These are phyloP conservation scores for Ophiostoma quercus DNA, from an alignment of 2,329 filamentous ascomycete genomes.

Conservation along the genomic window DNA sequence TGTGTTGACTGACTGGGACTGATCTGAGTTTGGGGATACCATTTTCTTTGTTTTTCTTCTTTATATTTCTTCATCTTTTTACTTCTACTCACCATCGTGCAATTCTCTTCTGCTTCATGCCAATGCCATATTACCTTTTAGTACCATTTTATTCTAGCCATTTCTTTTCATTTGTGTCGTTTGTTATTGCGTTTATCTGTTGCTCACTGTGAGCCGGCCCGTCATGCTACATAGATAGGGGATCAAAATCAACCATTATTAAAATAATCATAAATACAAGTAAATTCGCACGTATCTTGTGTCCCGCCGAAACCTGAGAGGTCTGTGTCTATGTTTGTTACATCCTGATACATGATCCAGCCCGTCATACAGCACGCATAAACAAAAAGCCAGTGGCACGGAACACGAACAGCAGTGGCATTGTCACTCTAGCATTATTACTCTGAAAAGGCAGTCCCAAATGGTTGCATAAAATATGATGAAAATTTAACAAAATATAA, in stretches of 20 bases:
- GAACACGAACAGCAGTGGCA: neutral
- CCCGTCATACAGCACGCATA: too few species aligned
- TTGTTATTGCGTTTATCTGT: neutral
- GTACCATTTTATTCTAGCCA: slow-evolving; percentile 12
- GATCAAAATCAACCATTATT: neutral
- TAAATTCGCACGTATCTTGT: neutral
- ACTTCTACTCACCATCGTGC: neutral
- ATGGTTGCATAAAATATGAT: neutral
- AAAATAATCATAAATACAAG: neutral
- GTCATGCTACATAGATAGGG: slow-evolving; percentile 6
- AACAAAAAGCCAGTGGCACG: neutral
- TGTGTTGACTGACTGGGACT: neutral
- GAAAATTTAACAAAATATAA: slow-evolving; percentile 13
- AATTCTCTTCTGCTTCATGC: neutral
- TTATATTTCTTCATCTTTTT: neutral
- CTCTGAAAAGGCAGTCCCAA: too few species aligned
- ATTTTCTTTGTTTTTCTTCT: neutral
- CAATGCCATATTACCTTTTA: neutral
- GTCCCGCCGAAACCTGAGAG: neutral
- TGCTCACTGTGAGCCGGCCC: neutral
- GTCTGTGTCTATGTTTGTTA: too few species aligned
- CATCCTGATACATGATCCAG: too few species aligned
- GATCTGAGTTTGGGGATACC: slow-evolving; percentile 6
- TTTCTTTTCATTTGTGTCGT: neutral
- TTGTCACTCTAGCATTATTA: too few species aligned